Conservation (phyloP, 495 filamentous ascomycete species). For the Tetracladium setigerum region DNA sequence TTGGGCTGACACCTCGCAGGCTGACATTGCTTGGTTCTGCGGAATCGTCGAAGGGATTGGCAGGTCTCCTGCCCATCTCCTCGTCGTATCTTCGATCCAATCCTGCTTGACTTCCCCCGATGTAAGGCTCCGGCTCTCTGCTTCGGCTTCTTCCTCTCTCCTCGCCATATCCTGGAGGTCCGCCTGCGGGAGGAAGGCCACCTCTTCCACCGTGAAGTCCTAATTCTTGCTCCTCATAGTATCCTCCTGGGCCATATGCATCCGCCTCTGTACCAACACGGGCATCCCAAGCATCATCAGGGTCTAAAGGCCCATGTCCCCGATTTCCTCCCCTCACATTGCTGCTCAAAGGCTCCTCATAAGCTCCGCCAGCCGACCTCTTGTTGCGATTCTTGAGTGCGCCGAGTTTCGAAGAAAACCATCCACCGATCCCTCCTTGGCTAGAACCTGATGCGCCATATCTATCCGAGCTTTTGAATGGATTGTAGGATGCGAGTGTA, state of each 20-base stretch:
- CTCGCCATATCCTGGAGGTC: constrained; percentile 16
- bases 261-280: constrained; percentile 56
- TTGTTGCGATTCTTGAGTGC: constrained; percentile 44
- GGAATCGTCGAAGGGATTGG: constrained; percentile 49
- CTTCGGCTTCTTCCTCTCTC: constrained; percentile 29
- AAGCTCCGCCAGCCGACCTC: constrained; percentile 51
- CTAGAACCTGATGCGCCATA: constrained; percentile 44
- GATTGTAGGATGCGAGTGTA: constrained; percentile 52
- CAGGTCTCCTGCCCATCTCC: constrained; percentile 27
- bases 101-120: constrained; percentile 27
- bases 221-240: constrained; percentile 60
- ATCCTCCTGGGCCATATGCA: constrained; percentile 38
- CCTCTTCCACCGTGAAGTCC: constrained; percentile 24
- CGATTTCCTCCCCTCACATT: constrained; percentile 27
- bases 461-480: constrained; percentile 30
- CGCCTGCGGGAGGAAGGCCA: constrained; percentile 6
- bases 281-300: constrained; percentile 68
- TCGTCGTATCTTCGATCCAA: constrained; percentile 39
- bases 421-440: constrained; percentile 49
- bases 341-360: constrained; percentile 42
- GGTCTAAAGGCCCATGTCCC: constrained; percentile 49
- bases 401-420: constrained; percentile 44
- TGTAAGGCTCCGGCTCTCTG: constrained; percentile 24
- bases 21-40: constrained; percentile 48
- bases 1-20: constrained; percentile 47